These are phyloP conservation scores for Aspergillus bombycis DNA, from an alignment of 2,329 filamentous ascomycete species.

Conservation along the genomic window DNA sequence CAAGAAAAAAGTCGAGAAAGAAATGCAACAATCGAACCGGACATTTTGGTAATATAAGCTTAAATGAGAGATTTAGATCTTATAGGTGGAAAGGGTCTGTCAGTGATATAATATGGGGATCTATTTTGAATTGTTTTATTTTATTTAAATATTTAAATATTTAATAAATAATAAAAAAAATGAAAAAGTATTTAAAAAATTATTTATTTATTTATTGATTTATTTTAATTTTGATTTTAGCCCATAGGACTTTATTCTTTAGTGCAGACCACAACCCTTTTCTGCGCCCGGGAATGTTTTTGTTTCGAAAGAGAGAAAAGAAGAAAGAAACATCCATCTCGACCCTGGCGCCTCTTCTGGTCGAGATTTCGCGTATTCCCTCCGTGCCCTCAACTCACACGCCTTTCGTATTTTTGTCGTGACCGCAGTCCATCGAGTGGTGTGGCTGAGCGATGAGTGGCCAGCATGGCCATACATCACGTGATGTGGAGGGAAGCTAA, in stretches of 20 bases:
- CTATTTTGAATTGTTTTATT: background rate
- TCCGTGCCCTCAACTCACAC: background rate
- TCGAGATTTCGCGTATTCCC: background rate
- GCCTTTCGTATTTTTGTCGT: background rate
- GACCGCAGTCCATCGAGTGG: constrained; percentile 11
- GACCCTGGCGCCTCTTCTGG: background rate
- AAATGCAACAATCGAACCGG: background rate
- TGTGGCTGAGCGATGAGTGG: constrained; percentile 18
- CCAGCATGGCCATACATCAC: constrained; percentile 19
- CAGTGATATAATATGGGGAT: background rate
- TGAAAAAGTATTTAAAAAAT: background rate
- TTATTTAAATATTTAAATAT: background rate
- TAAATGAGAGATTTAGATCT: background rate
- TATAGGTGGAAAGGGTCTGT: background rate
- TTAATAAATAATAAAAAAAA: background rate
- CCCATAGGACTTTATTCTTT: constrained; percentile 27
- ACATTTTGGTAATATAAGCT: background rate
- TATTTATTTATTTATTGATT: background rate
- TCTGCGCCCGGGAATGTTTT: background rate
- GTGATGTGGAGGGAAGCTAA: constrained; percentile 18
- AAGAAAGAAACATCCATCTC: background rate
- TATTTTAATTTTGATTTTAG: constrained; percentile 13
- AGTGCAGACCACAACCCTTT: constrained; percentile 21
- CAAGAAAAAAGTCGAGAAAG: background rate
- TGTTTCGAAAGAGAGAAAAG: background rate